Conservation (phyloP, 2,329 filamentous ascomycete species). For the Sporothrix luriei region DNA sequence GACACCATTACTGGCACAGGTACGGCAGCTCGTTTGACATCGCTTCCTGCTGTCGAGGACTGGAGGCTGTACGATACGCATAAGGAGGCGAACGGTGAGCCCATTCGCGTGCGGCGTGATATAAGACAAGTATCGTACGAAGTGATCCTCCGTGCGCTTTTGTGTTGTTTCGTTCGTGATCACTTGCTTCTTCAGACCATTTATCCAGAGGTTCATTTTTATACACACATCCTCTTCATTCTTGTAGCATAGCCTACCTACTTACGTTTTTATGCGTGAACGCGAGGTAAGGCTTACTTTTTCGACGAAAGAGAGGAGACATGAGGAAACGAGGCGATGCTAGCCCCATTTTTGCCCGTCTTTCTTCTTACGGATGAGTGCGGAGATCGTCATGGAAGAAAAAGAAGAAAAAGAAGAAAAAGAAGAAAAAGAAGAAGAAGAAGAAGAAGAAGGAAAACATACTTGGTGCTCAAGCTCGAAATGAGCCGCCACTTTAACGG, state of each 20-base stretch:
- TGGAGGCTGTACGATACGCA: not conserved
- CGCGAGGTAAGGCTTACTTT: not conserved
- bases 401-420: too few species aligned
- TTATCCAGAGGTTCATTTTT: too few species aligned
- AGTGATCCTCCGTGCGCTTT: not conserved
- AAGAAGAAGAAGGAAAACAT: too few species aligned
- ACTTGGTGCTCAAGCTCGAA: too few species aligned
- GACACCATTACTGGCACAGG: not conserved
- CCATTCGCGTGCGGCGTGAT: slow-evolving; percentile 7
- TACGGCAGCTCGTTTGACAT: not conserved
- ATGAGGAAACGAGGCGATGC: not conserved
- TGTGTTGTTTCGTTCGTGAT: too few species aligned
- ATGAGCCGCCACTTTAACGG: too few species aligned
- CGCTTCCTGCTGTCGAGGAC: slow-evolving; percentile 8
- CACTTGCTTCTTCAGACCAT: too few species aligned
- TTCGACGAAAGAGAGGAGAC: slow-evolving; percentile 6
- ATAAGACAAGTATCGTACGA: not conserved
- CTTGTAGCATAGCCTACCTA: too few species aligned
- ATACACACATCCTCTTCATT: too few species aligned
- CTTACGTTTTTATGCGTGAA: not conserved
- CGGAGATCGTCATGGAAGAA: slow-evolving; percentile 15
- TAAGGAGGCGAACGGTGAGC: not conserved
- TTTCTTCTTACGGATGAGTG: not conserved
- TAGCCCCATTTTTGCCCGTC: not conserved
- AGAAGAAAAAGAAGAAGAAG: too few species aligned